Evolutionary conservation across 1,284 basidiomycete genomes (phyloP), one percentile per base, ranked within the genome.

Genomic region (Thecaphora thlaspeos): DNA sequence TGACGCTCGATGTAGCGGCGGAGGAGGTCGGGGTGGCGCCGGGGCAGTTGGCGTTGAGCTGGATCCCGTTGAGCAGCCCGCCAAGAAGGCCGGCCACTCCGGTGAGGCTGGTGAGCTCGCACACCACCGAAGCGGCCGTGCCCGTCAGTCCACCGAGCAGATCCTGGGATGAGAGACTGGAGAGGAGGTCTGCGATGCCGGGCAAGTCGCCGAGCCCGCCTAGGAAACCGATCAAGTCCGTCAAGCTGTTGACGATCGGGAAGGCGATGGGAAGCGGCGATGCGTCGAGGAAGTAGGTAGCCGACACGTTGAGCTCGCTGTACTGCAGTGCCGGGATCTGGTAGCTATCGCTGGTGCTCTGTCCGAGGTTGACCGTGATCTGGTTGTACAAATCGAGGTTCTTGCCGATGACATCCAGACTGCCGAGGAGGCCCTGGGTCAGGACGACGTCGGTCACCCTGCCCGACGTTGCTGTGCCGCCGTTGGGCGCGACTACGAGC

Each of bases 371-470:
- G 22, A 57, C 46, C 1, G 51, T 45, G 15, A 70, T 30, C 17
- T 54, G 41, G 46, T 61, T 72, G 63, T 57, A 65, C 34, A 64
- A 53, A 46, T 71, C 65, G 19, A 70, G 30, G 17, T 57, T 61
- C 40, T 66, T 34, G 21, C 61, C 70, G 24, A 74, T 57, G 15
- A 67, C 39, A 2, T 21, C 26, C 18, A 71, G 48, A 30, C 67
- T 68, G 14, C 8, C 43, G 4, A 67, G 1, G 17, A 74, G 51
- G 41, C 71, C 71, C 46, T 63, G 63, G 43, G 56, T 41, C 32
- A 70, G 38, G 5, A 62, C 37, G n/a, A 71, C 60, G 41, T 70
- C 49, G 43, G 55, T 48, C 3, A 75, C 41, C 21, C 53, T 53
- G 1, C 22, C 24, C 18, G 64, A 68, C 21, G 34, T 62, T 10